phyloP scores from a whole-genome alignment of 2,329 filamentous ascomycete genomes.

The Fusarium armeniacum region DNA sequence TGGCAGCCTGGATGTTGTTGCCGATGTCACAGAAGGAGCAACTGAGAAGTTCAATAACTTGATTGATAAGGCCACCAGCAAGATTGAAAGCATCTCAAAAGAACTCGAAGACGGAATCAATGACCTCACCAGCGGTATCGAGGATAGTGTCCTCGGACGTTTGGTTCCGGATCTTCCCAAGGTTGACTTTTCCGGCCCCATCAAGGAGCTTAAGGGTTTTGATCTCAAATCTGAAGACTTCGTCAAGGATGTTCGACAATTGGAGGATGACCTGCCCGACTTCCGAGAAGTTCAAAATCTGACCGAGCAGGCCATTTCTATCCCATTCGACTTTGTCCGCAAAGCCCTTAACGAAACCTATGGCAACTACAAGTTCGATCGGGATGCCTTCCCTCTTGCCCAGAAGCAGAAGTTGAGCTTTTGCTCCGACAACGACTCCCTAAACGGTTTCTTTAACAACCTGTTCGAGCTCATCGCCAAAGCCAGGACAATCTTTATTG shows the following conservation, averaged over 20 bases:
- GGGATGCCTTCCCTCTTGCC: slow-evolving; percentile 83
- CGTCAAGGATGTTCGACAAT: slow-evolving; percentile 75
- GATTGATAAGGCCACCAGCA: slow-evolving; percentile 68
- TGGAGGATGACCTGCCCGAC: slow-evolving; percentile 84
- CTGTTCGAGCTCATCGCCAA: slow-evolving; percentile 76
- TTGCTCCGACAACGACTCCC: slow-evolving; percentile 86
- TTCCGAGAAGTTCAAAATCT: slow-evolving; percentile 88
- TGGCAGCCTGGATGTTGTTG: slow-evolving; percentile 79
- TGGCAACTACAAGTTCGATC: slow-evolving; percentile 82
- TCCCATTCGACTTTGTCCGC: slow-evolving; percentile 87
- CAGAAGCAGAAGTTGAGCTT: slow-evolving; percentile 86
- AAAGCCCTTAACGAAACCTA: slow-evolving; percentile 78
- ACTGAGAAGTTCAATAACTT: slow-evolving; percentile 65
- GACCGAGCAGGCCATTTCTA: slow-evolving; percentile 78
- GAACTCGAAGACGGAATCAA: slow-evolving; percentile 65
- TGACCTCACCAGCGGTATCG: slow-evolving; percentile 61
- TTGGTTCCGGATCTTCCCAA: slow-evolving; percentile 60
- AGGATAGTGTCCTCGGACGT: slow-evolving; percentile 65
- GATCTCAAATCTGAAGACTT: slow-evolving; percentile 76
- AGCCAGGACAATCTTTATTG: slow-evolving; percentile 81
- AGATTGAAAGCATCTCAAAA: slow-evolving; percentile 70
- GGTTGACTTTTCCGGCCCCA: slow-evolving; percentile 74
- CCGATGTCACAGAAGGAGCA: slow-evolving; percentile 66
- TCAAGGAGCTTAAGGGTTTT: slow-evolving; percentile 78
- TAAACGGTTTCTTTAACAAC: slow-evolving; percentile 85